phyloP scores from a whole-genome alignment of 179 eudicot species.

The Silene coronaria region DNA sequence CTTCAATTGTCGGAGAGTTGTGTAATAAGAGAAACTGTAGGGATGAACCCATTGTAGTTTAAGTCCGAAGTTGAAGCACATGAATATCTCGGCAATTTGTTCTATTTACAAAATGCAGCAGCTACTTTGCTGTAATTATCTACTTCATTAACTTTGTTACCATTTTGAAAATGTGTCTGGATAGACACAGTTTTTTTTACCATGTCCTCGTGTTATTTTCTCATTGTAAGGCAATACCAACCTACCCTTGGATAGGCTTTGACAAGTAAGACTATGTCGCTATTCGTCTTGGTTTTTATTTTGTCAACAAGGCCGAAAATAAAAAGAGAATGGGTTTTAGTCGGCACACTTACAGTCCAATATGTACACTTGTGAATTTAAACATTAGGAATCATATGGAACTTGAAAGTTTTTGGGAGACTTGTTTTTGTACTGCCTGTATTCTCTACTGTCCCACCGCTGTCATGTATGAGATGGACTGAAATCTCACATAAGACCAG shows the following conservation, averaged over 20 bases:
- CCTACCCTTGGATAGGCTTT: not conserved
- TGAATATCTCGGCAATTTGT: slow-evolving; percentile 20
- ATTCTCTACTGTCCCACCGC: no score
- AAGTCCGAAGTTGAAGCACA: slow-evolving; percentile 21
- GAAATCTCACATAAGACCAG: not conserved
- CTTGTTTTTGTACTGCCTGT: no score
- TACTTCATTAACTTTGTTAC: slow-evolving; percentile 8
- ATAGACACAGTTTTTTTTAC: slow-evolving; percentile 7
- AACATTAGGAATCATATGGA: not conserved
- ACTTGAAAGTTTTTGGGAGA: no score
- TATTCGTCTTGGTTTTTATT: not conserved
- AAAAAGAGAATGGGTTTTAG: not conserved
- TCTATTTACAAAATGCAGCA: slow-evolving; percentile 17
- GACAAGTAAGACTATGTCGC: not conserved
- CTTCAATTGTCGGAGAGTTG: slow-evolving; percentile 15
- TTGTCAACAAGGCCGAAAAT: not conserved
- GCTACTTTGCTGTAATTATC: slow-evolving; percentile 17
- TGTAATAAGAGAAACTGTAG: slow-evolving; percentile 24
- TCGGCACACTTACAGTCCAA: not conserved
- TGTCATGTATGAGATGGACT: not conserved
- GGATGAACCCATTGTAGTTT: slow-evolving; percentile 2
- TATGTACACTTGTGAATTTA: not conserved
- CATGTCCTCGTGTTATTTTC: slow-evolving; percentile 4
- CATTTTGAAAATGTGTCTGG: slow-evolving; percentile 23
- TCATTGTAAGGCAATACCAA: slow-evolving; percentile 13